phyloP scores from a whole-genome alignment of 352 stramenopile genomes.

The Phytophthora brassicae region DNA sequence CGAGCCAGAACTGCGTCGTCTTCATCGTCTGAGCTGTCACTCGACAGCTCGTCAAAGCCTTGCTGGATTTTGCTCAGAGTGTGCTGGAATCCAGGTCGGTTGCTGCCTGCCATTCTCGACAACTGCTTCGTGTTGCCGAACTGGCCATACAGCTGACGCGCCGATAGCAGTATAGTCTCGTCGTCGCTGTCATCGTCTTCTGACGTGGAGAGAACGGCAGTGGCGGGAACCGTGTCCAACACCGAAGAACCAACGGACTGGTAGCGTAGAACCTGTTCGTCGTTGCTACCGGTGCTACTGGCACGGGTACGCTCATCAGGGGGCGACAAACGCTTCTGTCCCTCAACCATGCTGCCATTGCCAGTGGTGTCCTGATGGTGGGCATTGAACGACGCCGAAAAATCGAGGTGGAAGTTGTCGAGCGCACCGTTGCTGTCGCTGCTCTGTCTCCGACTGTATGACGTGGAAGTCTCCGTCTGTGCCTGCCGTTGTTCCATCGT shows the following conservation, averaged over 20 bases:
- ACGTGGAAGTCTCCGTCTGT: conserved; percentile 6
- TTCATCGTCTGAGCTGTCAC: conserved; percentile 41
- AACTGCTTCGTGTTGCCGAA: conserved; percentile 57
- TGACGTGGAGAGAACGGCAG: conserved; percentile 8
- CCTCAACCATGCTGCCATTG: conserved; percentile 1
- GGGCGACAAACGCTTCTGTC: background rate
- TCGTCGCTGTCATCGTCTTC: conserved; percentile 42
- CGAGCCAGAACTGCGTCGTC: conserved; percentile 6
- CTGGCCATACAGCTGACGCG: conserved; percentile 41
- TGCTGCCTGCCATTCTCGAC: conserved; percentile 33
- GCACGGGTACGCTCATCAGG: conserved; percentile 21
- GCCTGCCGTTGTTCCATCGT: conserved; percentile 22
- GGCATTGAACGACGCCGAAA: conserved; percentile 29
- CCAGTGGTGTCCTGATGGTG: conserved; percentile 7
- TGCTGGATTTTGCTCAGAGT: conserved; percentile 65
- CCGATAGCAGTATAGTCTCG: conserved; percentile 42
- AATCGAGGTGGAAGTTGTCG: conserved; percentile 36
- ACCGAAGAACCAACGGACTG: conserved; percentile 35
- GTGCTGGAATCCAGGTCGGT: conserved; percentile 48
- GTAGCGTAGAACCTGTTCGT: conserved; percentile 27
- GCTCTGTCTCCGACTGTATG: conserved; percentile 9
- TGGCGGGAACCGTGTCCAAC: conserved; percentile 22
- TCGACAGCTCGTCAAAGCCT: conserved; percentile 58
- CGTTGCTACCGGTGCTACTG: conserved; percentile 24
- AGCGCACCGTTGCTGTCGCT: conserved; percentile 16